A percentile compares a stretch with the other conserved stretches of the same genome.
Evolutionary conservation across 257 asterid genomes (phyloP).

Genomic region (Nicotiana noctiflora): DNA sequence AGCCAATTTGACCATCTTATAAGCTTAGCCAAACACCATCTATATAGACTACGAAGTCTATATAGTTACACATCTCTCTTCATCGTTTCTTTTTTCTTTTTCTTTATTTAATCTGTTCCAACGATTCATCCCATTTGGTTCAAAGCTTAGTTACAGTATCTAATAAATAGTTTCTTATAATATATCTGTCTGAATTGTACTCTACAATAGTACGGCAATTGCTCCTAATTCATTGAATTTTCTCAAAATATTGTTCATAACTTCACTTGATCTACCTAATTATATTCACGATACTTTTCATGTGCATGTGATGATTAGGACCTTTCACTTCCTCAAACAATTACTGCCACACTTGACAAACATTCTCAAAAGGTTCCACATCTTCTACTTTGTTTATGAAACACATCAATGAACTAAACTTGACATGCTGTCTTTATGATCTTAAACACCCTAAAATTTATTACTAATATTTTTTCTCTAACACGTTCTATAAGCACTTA

Average conservation of each 20-base stretch:
- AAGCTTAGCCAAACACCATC: too few relatives aligned
- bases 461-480: background rate
- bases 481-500: background rate
- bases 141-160: background rate
- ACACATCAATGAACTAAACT: background rate
- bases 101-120: background rate
- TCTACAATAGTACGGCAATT: conserved; percentile 5
- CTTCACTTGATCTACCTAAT: background rate
- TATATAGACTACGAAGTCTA: background rate
- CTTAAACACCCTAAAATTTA: too few relatives aligned
- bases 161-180: background rate
- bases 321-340: conserved; percentile 3
- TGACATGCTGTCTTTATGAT: background rate
- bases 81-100: too few relatives aligned
- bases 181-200: background rate
- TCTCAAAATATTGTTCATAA: background rate
- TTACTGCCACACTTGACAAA: conserved; percentile 1
- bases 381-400: background rate
- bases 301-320: background rate
- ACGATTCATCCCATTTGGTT: background rate
- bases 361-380: background rate
- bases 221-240: conserved; percentile 6
- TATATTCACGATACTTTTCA: background rate
- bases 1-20: too few relatives aligned
- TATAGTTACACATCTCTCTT: background rate